Evolutionary conservation across 768 basidiomycete species (phyloP), one percentile per base, ranked within the genome.

Genomic region (Russula sp.): DNA sequence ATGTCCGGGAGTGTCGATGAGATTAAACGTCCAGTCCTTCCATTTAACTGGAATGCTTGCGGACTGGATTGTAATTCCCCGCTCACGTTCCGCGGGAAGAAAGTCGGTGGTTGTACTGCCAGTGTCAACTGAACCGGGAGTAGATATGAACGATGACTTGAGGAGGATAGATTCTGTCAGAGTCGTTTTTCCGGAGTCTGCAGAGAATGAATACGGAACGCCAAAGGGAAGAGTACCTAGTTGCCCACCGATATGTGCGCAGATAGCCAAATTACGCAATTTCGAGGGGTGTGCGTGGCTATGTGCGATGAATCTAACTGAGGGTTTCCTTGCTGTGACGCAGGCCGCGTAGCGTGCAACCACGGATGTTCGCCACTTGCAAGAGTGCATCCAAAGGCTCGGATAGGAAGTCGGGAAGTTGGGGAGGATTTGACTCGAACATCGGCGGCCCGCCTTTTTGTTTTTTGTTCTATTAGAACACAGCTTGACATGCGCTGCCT

Each of bases 31-130:
- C 88, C 89, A 91, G 59, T 86, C 75, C 72, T 87, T 88, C 92
- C 92, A 93, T 71, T 83, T 81, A 44, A 92, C 89, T 3, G 92
- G 92, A 64, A 94, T 92, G 75, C 91, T 93, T 14, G 92, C 93
- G 24, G 91, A 92, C 71, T 94, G 93, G 63, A 95, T 91, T 4
- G 93, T 95, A 65, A 95, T 95, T 7, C 92, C 92, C 58, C 92
- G 82, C 74, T 94, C 92, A 62, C 93, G 81, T 75, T 95, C 92
- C 0, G 91, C 90, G 5, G 92, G 92, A 22, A 94, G 78, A 66
- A 94, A 94, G 73, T 94, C 93, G 3, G 92, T 94, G 1, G 87
- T 92, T 8, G 92, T 95, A 67, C 92, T 94, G 22, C 92, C 93
- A 3, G 87, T 89, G 72, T 94, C 93, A 14, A 94, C 92, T 2